These are phyloP conservation scores for Kalanchoe fedtschenkoi DNA, from an alignment of 164 flowering plant species.

Conservation along the genomic window DNA sequence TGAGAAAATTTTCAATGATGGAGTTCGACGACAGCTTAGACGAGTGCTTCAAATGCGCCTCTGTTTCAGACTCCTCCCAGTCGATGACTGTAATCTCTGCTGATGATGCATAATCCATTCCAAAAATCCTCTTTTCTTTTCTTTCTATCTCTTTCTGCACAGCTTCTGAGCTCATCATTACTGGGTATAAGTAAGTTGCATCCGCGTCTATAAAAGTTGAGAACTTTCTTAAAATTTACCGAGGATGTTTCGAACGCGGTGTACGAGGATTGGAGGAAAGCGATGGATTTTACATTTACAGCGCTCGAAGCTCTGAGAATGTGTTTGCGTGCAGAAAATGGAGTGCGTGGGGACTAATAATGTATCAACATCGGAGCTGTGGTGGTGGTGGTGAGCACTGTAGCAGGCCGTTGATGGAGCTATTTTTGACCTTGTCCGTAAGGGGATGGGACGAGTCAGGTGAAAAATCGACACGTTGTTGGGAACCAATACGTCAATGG, in stretches of 20 bases:
- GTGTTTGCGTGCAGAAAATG: neutral
- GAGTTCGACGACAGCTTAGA: neutral
- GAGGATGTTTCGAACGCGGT: neutral
- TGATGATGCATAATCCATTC: neutral
- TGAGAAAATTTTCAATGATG: neutral
- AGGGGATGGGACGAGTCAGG: no score
- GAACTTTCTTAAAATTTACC: constrained; percentile 1
- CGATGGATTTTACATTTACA: neutral
- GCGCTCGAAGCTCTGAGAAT: neutral
- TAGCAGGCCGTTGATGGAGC: no score
- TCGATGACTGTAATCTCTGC: neutral
- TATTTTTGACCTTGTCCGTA: no score
- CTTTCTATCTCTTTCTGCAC: neutral
- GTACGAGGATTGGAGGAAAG: neutral
- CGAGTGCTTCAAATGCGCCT: neutral
- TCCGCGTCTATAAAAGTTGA: neutral
- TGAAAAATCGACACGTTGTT: no score
- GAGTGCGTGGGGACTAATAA: no score
- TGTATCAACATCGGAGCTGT: no score
- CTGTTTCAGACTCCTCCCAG: constrained; percentile 1
- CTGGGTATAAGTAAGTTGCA: no score
- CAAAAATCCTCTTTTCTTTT: neutral
- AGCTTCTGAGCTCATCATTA: neutral
- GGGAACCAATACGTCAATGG: no score
- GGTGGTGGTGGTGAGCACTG: no score